Percentiles rank a stretch among this genome's conserved stretches.
Evolutionary conservation across 2,329 filamentous ascomycete genomes (phyloP).

Genomic region (Venturia aucupariae): DNA sequence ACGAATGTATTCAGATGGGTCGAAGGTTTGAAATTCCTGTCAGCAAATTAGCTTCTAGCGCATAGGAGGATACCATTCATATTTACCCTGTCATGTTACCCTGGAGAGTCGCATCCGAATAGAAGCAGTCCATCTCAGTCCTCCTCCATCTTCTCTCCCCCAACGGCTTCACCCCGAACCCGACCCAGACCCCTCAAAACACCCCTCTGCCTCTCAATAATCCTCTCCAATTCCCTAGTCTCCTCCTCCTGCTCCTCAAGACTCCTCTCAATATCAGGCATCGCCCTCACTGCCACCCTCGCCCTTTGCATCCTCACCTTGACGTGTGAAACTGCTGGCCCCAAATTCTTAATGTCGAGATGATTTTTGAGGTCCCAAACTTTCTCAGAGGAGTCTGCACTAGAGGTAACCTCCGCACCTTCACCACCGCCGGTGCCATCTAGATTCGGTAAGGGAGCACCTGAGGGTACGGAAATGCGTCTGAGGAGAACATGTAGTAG

Average conservation of each 20-base stretch:
- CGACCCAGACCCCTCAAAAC: slow-evolving; percentile 25
- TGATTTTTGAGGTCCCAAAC: slow-evolving; percentile 17
- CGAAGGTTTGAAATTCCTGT: neutral
- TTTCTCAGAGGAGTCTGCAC: slow-evolving; percentile 18
- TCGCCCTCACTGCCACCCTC: slow-evolving; percentile 50
- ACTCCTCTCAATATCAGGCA: slow-evolving; percentile 62
- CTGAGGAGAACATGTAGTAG: slow-evolving; percentile 70
- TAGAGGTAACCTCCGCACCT: slow-evolving; percentile 19
- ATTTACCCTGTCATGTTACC: neutral
- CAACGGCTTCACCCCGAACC: neutral
- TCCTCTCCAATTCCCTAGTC: slow-evolving; percentile 55
- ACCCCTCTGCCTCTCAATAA: slow-evolving; percentile 51
- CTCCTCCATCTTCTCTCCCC: neutral
- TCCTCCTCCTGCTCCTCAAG: slow-evolving; percentile 63
- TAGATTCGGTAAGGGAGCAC: slow-evolving; percentile 25
- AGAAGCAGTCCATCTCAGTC: neutral
- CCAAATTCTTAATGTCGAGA: slow-evolving; percentile 65
- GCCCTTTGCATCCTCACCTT: slow-evolving; percentile 80
- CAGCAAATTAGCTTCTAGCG: neutral
- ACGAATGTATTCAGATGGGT: neutral
- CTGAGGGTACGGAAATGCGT: slow-evolving; percentile 52
- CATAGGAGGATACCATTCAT: neutral
- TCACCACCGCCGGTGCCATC: slow-evolving; percentile 21
- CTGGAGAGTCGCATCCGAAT: neutral
- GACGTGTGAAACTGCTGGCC: slow-evolving; percentile 65